Conservation (phyloP, 2,329 filamentous ascomycete genomes). For the Zymoseptoria crescenta region DNA sequence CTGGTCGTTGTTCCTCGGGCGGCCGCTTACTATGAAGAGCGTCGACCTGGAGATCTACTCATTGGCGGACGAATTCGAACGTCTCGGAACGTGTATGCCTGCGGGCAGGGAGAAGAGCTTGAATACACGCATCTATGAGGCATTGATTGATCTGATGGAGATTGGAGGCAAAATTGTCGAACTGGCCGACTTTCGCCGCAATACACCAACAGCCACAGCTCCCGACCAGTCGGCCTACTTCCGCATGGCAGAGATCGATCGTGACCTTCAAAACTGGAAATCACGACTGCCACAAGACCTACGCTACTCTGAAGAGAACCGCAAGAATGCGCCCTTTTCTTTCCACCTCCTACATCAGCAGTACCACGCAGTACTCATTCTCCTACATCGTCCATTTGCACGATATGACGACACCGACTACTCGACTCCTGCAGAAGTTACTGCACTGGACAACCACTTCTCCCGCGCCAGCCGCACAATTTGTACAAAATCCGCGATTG, state of each 20-base stretch:
- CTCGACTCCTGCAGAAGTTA: conserved; percentile 13
- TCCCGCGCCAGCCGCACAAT: conserved; percentile 20
- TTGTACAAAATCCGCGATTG: conserved; percentile 20
- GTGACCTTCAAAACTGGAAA: conserved; percentile 20
- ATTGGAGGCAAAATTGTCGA: conserved; percentile 24
- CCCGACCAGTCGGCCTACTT: conserved; percentile 22
- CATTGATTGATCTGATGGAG: conserved; percentile 22
- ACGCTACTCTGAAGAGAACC: conserved; percentile 21
- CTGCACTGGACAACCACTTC: conserved; percentile 20
- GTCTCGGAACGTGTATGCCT: conserved; percentile 20
- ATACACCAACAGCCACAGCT: conserved; percentile 5
- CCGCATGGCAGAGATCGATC: conserved; percentile 20
- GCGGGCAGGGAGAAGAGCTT: conserved; percentile 16
- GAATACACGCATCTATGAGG: conserved; percentile 22
- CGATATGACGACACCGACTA: conserved; percentile 16
- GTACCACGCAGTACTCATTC: conserved; percentile 19
- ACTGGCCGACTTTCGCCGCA: conserved; percentile 16
- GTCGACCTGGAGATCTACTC: conserved; percentile 21
- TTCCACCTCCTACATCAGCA: conserved; percentile 23
- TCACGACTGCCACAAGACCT: conserved; percentile 17
- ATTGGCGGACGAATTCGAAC: conserved; percentile 19
- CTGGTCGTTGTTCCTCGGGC: conserved; percentile 21
- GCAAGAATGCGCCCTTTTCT: conserved; percentile 15
- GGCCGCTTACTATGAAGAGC: conserved; percentile 22
- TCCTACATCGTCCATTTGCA: conserved; percentile 21